These are phyloP conservation scores for Acacia acuminata DNA, from an alignment of 306 rosid species.

Conservation along the genomic window DNA sequence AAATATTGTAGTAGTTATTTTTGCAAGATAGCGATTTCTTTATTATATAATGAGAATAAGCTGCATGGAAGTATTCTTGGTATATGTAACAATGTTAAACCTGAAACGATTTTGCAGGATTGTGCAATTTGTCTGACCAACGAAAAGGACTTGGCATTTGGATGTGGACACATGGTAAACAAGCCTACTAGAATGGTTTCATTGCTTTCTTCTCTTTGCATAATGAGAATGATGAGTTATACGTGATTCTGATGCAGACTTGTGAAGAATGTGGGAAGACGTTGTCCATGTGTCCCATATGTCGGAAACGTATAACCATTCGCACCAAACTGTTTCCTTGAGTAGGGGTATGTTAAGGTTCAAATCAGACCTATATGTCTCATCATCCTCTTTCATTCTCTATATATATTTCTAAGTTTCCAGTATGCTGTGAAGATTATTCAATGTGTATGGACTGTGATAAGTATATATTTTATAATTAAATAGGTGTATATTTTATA, in stretches of 20 bases:
- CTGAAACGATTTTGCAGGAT: background rate
- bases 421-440: background rate
- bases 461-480: too few species aligned
- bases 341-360: background rate
- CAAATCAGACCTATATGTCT: too few species aligned
- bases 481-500: too few species aligned
- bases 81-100: background rate
- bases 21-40: too few species aligned
- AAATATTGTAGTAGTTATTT: too few species aligned
- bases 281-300: slow-evolving; percentile 3
- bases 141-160: slow-evolving; percentile 28
- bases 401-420: background rate
- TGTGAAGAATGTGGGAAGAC: slow-evolving; percentile 16
- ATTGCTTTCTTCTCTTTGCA: background rate
- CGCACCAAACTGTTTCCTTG: background rate
- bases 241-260: slow-evolving; percentile 3
- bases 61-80: too few species aligned
- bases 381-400: background rate
- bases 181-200: background rate
- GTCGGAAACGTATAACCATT: background rate
- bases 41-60: too few species aligned
- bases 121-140: slow-evolving; percentile 21
- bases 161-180: slow-evolving; percentile 34
- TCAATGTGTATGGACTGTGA: background rate
- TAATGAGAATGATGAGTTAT: background rate